A percentile compares a stretch with the other conserved stretches of the same genome.
Evolutionary conservation across 2,329 filamentous ascomycete genomes (phyloP).

Genomic region (Claviceps sp.): DNA sequence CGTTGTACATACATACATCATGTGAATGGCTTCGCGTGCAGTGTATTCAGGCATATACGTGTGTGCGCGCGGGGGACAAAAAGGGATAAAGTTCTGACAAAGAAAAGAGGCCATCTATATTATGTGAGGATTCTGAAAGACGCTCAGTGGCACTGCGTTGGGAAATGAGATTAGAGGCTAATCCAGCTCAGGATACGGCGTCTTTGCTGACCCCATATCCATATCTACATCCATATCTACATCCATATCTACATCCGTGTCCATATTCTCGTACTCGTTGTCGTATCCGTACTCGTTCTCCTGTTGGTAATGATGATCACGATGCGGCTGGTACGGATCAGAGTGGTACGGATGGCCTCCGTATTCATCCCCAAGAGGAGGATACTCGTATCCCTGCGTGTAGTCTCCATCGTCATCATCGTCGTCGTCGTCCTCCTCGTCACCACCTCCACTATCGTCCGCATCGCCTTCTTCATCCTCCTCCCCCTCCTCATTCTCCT

Average conservation of each 20-base stretch:
- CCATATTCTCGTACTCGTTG: slow-evolving; percentile 2
- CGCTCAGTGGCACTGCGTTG: too few species aligned
- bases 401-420: slow-evolving; percentile 14
- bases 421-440: slow-evolving; percentile 9
- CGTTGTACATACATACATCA: too few species aligned
- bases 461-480: slow-evolving; percentile 13
- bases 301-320: slow-evolving; percentile 6
- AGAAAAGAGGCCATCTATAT: too few species aligned
- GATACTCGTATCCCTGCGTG: slow-evolving; percentile 13
- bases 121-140: too few species aligned
- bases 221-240: not conserved
- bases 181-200: slow-evolving; percentile 9
- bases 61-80: too few species aligned
- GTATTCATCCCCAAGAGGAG: not conserved
- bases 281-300: slow-evolving; percentile 5
- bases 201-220: slow-evolving; percentile 1
- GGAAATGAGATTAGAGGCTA: not conserved
- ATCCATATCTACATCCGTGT: not conserved
- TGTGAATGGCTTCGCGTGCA: too few species aligned
- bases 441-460: slow-evolving; percentile 10
- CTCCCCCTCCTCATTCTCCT: slow-evolving; percentile 9
- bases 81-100: too few species aligned
- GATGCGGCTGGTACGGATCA: not conserved
- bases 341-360: not conserved
- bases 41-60: too few species aligned